These are phyloP conservation scores for Pichia nanzhaoensis DNA, from an alignment of 805 yeast species.

Conservation along the genomic window DNA sequence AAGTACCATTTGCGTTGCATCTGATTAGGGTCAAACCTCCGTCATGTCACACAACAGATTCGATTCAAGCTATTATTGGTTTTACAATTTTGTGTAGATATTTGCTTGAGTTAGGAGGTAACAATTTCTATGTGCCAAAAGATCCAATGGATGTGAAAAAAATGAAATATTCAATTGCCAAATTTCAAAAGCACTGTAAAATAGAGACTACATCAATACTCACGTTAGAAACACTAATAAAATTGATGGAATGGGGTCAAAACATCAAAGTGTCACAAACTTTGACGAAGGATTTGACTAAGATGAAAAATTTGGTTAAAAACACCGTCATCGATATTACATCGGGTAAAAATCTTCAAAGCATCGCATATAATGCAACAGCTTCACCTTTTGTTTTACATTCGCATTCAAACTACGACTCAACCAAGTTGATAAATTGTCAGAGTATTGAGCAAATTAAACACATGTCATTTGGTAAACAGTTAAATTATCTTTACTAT, in stretches of 20 bases:
- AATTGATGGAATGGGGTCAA: conserved; percentile 19
- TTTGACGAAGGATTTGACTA: conserved; percentile 30
- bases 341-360: conserved; percentile 30
- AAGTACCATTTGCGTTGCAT: conserved; percentile 28
- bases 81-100: conserved; percentile 60
- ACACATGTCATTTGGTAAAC: conserved; percentile 23
- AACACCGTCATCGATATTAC: conserved; percentile 32
- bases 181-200: conserved; percentile 55
- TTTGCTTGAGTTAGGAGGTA: conserved; percentile 53
- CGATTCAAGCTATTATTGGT: conserved; percentile 78
- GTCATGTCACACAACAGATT: conserved; percentile 27
- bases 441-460: conserved; percentile 25
- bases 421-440: conserved; percentile 17
- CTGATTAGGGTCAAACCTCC: conserved; percentile 20
- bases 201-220: conserved; percentile 15
- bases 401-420: conserved; percentile 17
- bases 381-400: conserved; percentile 18
- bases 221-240: conserved; percentile 22
- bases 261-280: conserved; percentile 29
- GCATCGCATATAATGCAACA: conserved; percentile 20
- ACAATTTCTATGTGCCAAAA: conserved; percentile 54
- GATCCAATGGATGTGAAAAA: conserved; percentile 78
- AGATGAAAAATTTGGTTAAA: conserved; percentile 31
- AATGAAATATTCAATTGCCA: conserved; percentile 60
- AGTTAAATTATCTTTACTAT: conserved; percentile 39